Conservation (phyloP, 768 basidiomycete genomes). For the Mrakia frigida region DNA sequence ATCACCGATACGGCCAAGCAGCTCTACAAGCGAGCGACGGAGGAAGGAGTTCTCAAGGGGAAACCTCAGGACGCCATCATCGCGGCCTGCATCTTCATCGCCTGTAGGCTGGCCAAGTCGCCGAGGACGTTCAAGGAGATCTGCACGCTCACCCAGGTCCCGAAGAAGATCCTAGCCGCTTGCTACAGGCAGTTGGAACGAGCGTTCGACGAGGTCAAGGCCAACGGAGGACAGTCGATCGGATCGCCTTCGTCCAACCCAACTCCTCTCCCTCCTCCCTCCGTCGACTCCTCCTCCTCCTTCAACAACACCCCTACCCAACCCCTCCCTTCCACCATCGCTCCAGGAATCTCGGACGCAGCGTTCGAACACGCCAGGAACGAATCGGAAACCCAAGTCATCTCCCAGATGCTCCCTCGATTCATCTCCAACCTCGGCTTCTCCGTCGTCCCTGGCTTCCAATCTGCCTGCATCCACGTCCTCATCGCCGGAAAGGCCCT, state of each 20-base stretch:
- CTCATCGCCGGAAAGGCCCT: constrained; percentile 71
- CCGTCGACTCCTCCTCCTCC: constrained; percentile 5
- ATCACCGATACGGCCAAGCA: constrained; percentile 96
- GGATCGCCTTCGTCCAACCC: constrained; percentile 35
- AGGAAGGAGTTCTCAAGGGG: constrained; percentile 84
- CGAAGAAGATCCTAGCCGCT: constrained; percentile 91
- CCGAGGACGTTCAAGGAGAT: constrained; percentile 94
- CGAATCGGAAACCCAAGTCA: constrained; percentile 28
- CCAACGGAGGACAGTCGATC: constrained; percentile 39
- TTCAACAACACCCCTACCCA: constrained; percentile 7
- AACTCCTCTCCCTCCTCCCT: constrained; percentile 47
- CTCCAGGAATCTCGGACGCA: constrained; percentile 23
- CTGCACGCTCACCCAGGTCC: constrained; percentile 84
- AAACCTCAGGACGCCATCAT: constrained; percentile 90
- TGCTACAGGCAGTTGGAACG: constrained; percentile 84
- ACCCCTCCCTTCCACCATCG: constrained; percentile 4
- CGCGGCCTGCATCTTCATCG: constrained; percentile 96
- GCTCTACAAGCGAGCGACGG: constrained; percentile 93
- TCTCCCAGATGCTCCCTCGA: constrained; percentile 32
- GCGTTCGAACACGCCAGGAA: constrained; percentile 21
- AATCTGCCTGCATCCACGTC: constrained; percentile 76
- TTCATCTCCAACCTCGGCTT: constrained; percentile 35
- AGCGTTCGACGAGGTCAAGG: constrained; percentile 59
- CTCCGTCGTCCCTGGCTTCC: constrained; percentile 54
- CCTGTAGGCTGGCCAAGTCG: constrained; percentile 91